A percentile compares a stretch with the other conserved stretches of the same genome.
Conservation (phyloP, 176 grass and related monocot species). For the Triticum urartu region DNA sequence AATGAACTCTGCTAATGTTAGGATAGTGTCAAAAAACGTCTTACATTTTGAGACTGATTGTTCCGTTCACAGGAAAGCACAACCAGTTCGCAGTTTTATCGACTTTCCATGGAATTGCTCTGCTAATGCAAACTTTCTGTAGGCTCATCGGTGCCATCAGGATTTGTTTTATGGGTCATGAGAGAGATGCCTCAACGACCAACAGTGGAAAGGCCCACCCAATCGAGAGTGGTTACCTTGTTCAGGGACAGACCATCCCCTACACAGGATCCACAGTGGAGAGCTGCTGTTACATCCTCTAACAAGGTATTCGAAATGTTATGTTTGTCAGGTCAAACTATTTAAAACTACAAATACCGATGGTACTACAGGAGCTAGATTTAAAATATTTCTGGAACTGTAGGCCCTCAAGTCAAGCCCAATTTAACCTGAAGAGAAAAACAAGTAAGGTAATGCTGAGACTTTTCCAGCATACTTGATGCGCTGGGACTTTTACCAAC, state of each 20-base stretch:
- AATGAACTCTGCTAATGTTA: background rate
- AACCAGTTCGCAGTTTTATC: background rate
- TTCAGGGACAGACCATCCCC: conserved; percentile 60
- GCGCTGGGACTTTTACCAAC: conserved; percentile 14
- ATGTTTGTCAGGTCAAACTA: conserved; percentile 8
- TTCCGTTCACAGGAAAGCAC: background rate
- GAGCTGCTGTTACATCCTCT: conserved; percentile 79
- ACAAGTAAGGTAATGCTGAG: background rate
- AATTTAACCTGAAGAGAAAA: conserved; percentile 53
- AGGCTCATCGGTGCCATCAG: conserved; percentile 90
- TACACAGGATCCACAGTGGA: conserved; percentile 81
- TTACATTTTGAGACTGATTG: background rate
- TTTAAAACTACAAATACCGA: conserved; percentile 18
- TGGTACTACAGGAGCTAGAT: conserved; percentile 13
- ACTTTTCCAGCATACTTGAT: conserved; percentile 24
- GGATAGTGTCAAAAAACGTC: background rate
- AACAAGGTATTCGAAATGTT: conserved; percentile 69
- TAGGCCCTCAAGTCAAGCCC: conserved; percentile 84
- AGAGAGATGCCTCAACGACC: conserved; percentile 86
- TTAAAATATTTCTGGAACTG: conserved; percentile 13
- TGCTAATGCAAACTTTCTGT: conserved; percentile 35
- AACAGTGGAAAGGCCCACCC: conserved; percentile 40
- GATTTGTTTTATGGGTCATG: conserved; percentile 95
- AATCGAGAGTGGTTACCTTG: conserved; percentile 66
- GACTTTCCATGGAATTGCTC: background rate